Evolutionary conservation across 805 yeast genomes (phyloP), one percentile per base, ranked within the genome.

Genomic region (Saturnispora silvae): DNA sequence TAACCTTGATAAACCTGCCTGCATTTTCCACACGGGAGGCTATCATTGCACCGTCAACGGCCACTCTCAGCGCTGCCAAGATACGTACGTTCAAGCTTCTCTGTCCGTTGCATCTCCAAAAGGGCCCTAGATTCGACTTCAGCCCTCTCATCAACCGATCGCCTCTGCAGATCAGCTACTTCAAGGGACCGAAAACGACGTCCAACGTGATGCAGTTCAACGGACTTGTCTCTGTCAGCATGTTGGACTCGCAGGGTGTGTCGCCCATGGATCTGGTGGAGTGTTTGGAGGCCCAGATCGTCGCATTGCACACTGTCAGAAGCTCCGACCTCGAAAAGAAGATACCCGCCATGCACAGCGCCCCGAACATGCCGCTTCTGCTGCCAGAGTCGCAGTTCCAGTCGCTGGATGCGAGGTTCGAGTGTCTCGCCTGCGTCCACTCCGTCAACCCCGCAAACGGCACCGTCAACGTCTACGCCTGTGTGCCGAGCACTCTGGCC

Each of bases 381-480:
- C 34, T 53, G 6, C 24, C 48, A 5, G 48, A 45, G 0, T 27
- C 34, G 28, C 45, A 42, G 1, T 19, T 48, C 17, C 30, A 28
- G 10, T 37, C 45, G n/a, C 36, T 40, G 9, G 38, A 40, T 1
- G 20, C 54, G 11, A 39, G 47, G 3, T 75, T 69, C 42, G 45
- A 65, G 15, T 78, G 82, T 0, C 54, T 80, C 24, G 75, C 71
- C 1, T 60, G 83, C 34, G 63, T 84, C 0, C 95, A 85, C 50
- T 79, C 89, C 1, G 56, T 83, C 10, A 68, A 77, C 45, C 40
- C 43, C 0, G 40, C 42, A 0, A 49, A 56, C 1, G 49, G 59
- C 8, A 44, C 59, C 13, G 47, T 81, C 31, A 75, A 80, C 40
- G 35, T 84, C 1, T 76, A 81, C 46, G 14, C 37, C 1, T 15